Conservation (phyloP, 805 yeast genomes). For the Starmera caribaea region DNA sequence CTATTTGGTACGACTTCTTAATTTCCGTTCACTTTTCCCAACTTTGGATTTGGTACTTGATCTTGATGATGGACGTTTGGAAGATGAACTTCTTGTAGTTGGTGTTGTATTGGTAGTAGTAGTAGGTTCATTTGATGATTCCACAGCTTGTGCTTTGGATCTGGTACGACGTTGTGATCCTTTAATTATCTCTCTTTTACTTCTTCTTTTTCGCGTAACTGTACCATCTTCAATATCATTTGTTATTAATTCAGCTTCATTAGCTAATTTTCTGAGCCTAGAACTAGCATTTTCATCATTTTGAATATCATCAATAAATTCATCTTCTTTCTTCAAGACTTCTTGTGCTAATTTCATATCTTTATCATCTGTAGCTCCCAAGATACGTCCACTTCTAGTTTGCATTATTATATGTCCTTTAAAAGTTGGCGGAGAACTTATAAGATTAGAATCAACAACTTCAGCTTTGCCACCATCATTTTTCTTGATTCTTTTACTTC, state of each 20-base stretch:
- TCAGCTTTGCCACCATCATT: not conserved
- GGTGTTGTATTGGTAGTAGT: too few species aligned
- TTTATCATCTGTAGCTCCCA: conserved; percentile 8
- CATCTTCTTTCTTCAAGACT: conserved; percentile 5
- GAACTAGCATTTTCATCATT: not conserved
- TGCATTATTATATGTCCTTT: conserved; percentile 5
- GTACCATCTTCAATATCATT: not conserved
- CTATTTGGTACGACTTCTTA: conserved; percentile 10
- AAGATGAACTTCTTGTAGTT: too few species aligned
- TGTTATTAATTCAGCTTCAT: not conserved
- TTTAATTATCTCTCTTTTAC: not conserved
- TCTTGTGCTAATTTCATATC: conserved; percentile 12
- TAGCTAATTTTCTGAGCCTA: not conserved
- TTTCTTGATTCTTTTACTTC: not conserved
- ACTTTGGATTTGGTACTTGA: too few species aligned
- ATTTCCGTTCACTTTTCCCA: not conserved
- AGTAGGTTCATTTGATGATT: too few species aligned
- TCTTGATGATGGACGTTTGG: too few species aligned
- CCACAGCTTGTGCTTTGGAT: too few species aligned
- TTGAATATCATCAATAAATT: conserved; percentile 1
- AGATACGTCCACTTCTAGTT: conserved; percentile 10
- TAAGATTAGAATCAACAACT: not conserved
- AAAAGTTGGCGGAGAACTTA: not conserved
- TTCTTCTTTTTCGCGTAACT: not conserved
- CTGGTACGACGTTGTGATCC: too few species aligned